Base-by-base conservation (phyloP, 140 eudicot genomes). In the Stevia rebaudiana region DNA sequence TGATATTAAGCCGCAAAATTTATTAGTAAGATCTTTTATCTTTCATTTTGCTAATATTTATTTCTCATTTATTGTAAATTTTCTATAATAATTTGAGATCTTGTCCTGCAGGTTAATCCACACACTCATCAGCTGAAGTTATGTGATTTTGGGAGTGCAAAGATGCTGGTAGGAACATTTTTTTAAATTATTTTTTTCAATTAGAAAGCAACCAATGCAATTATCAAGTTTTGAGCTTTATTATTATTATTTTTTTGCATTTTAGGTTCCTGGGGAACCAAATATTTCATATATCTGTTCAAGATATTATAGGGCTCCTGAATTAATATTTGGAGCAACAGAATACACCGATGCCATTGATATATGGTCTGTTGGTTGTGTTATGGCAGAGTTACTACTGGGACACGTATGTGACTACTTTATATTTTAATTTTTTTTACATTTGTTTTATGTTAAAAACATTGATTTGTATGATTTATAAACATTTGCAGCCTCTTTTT, bases 91-190 rank as follows among this genome's bases (percentile, higher is more conserved):
- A n/a, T n/a, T n/a, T n/a, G n/a, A n/a, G n/a, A n/a, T n/a, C n/a
- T n/a, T n/a, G n/a, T n/a, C n/a, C n/a, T n/a, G n/a, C 12, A 92
- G 98, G 98, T 92, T 51, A 88, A 92, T 81, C 89, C 98, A 23
- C 95, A 88, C 73, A 92, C 96, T 30, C 98, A 92, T 68, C 80
- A 75, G 47, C 59, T 75, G 24, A 75, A 75, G 33, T 70, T 75
- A 75, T 75, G 80, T 69, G 80, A 75, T 68, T 75, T 75, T 22
- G 80, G 80, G 40, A 75, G 80, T 68, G 80, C 80, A 43, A 75
- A 75, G 71, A 75, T 75, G 75, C n/a, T 75, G 80, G 76, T 75
- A 33, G 39, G 69, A 5, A 22, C 43, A 19, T 33, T n/a, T n/a
- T n/a, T n/a, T n/a, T n/a, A n/a, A n/a, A n/a, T n/a, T n/a, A n/a